A percentile compares a stretch with the other conserved stretches of the same genome.
Conservation (phyloP, 768 basidiomycete species). For the Chalciporus piperatus region DNA sequence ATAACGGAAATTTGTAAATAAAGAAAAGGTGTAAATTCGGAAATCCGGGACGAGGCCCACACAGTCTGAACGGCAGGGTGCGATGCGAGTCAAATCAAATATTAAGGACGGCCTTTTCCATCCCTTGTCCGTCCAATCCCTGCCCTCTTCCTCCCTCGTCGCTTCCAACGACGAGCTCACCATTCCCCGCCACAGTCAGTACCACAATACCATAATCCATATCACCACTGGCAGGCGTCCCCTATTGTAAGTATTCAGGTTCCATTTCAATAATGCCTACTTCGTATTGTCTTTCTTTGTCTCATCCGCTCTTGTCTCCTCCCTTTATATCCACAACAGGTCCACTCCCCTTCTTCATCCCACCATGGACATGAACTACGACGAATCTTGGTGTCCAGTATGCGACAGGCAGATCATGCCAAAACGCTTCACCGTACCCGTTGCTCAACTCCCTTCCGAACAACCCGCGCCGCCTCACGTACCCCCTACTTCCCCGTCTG, state of each 20-base stretch:
- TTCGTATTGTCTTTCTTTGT: constrained; percentile 12
- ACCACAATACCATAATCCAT: not conserved
- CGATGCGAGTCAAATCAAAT: constrained; percentile 40
- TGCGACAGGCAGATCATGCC: constrained; percentile 79
- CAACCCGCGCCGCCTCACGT: constrained; percentile 20
- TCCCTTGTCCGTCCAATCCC: constrained; percentile 24
- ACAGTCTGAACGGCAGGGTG: too few species aligned
- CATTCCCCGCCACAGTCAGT: not conserved
- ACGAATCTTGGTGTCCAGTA: constrained; percentile 77
- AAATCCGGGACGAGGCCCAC: constrained; percentile 25
- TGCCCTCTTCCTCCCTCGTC: constrained; percentile 21
- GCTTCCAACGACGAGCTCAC: constrained; percentile 22
- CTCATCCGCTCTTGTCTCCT: constrained; percentile 15
- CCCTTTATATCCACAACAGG: constrained; percentile 9
- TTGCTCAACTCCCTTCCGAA: constrained; percentile 27
- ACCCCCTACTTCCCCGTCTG: constrained; percentile 37
- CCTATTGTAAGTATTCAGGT: constrained; percentile 11
- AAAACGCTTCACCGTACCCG: constrained; percentile 59
- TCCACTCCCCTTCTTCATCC: constrained; percentile 15
- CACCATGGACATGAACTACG: constrained; percentile 43
- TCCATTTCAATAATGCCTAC: constrained; percentile 12
- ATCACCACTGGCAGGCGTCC: not conserved
- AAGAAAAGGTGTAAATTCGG: constrained; percentile 21
- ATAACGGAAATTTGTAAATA: constrained; percentile 33
- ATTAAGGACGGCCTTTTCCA: constrained; percentile 34